phyloP scores from a whole-genome alignment of 495 filamentous ascomycete species.

The Hyaloscypha bicolor region DNA sequence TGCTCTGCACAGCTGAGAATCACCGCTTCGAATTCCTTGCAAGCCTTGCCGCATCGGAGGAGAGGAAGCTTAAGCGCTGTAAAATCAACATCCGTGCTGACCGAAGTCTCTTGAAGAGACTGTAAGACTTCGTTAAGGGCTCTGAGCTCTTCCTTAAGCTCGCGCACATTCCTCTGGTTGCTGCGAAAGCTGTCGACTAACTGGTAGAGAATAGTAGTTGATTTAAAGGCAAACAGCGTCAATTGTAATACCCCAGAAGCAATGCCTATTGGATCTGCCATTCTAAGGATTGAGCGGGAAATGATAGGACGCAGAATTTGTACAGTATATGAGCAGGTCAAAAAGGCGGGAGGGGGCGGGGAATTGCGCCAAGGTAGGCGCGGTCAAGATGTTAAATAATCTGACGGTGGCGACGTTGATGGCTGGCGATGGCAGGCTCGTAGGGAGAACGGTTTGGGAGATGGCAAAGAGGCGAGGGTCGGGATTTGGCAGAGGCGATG shows the following conservation, averaged over 20 bases:
- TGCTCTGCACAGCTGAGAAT: conserved; percentile 33
- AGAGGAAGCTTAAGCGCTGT: conserved; percentile 34
- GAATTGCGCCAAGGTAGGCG: no score
- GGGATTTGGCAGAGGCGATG: no score
- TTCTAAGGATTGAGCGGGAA: not conserved
- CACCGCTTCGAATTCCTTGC: conserved; percentile 35
- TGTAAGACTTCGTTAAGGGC: conserved; percentile 41
- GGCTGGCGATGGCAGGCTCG: no score
- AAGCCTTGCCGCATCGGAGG: conserved; percentile 35
- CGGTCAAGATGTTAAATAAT: no score
- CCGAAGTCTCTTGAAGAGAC: conserved; percentile 37
- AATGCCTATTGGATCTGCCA: conserved; percentile 25
- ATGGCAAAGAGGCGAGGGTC: no score
- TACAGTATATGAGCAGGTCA: not conserved
- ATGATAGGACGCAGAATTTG: not conserved
- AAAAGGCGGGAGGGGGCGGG: not conserved
- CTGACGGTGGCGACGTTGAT: no score
- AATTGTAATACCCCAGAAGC: conserved; percentile 27
- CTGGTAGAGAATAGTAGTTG: conserved; percentile 42
- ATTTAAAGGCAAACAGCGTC: conserved; percentile 43
- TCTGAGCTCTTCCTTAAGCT: conserved; percentile 45
- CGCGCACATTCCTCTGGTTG: conserved; percentile 41
- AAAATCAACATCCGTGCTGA: conserved; percentile 26
- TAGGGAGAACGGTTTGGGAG: no score
- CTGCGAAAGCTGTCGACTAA: conserved; percentile 44